These are phyloP conservation scores for Rhizophora apiculata DNA, from an alignment of 345 rosid genomes.

Conservation along the genomic window DNA sequence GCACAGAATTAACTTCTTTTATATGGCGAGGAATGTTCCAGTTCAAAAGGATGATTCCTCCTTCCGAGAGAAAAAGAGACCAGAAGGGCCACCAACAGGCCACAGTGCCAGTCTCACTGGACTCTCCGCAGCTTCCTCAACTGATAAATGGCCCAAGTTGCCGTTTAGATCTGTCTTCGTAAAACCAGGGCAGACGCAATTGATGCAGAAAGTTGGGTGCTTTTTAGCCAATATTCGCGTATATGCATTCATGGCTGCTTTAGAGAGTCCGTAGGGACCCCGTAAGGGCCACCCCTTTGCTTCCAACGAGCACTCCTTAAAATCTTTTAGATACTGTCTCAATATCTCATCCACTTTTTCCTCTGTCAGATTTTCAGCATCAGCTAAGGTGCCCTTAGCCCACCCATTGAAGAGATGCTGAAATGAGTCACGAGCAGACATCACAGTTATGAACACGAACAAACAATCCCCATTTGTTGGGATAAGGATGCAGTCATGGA, in stretches of 20 bases:
- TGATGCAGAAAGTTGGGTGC: background rate
- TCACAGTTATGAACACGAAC: background rate
- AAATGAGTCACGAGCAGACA: background rate
- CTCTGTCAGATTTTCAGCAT: constrained; percentile 1
- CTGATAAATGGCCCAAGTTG: background rate
- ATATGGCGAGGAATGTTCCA: too few species aligned
- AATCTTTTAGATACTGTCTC: background rate
- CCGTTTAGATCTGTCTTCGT: background rate
- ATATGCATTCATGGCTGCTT: constrained; percentile 9
- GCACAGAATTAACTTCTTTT: too few species aligned
- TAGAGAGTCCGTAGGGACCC: background rate
- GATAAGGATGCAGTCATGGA: too few species aligned
- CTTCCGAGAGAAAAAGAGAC: background rate
- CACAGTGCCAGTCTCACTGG: background rate
- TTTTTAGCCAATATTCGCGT: background rate
- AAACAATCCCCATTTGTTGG: too few species aligned
- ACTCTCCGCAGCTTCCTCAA: constrained; percentile 2
- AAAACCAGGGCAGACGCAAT: constrained; percentile 7
- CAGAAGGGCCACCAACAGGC: constrained; percentile 6
- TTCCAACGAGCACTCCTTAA: background rate
- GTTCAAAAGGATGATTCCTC: background rate
- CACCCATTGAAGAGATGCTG: background rate
- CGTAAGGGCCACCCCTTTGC: background rate
- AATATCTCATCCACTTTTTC: constrained; percentile 4
- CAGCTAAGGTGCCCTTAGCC: background rate